Base-by-base conservation (phyloP, 176 grass and related monocot genomes). In the Cocos nucifera region DNA sequence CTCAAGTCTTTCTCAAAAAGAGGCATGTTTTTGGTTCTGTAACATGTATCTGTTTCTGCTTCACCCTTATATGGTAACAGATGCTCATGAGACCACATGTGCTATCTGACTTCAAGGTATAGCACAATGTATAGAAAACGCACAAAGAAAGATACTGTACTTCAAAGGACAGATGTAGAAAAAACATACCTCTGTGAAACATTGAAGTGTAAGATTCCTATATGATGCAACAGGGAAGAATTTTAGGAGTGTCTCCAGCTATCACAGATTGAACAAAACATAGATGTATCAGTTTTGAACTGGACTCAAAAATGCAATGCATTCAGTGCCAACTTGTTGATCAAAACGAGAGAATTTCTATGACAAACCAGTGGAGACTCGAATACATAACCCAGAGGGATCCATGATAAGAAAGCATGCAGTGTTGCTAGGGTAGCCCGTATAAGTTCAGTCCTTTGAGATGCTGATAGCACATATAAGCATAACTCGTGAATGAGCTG, bases 321-420 rank as follows among this genome's bases (percentile, higher is more conserved):
- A 19, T 73, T 32, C 3, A 61, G 59, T 48, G 2, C 48, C 51
- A 16, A 54, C 24, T 32, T 58, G 74, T 51, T 5, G 22, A 59
- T 63, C 48, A 54, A 6, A 68, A 49, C 28, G 55, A 15, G 21
- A 19, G 21, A 22, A 51, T 22, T 59, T 17, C 8, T 73, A 20
- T 6, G 12, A 23, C 77, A 72, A 76, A 99, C 94, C 87, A 99
- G 67, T 19, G 88, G 85, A 21, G 88, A 99, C 77, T 99, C 94
- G 22, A 99, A 93, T 66, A 99, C 89, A 25, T 93, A 99, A 30
- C 88, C 94, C 64, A 99, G 79, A 9, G 88, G 94, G 65, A 99
- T 99, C 94, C 94, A 99, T 51, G 94, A 99, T 66, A 99, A 69
- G 68, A 99, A 99, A 57, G 94, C 88, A 86, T 99, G 94, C 58